A percentile compares a stretch with the other conserved stretches of the same genome.
Conservation (phyloP, 371 early-diverging fungal species). For the Mucor piriformis region DNA sequence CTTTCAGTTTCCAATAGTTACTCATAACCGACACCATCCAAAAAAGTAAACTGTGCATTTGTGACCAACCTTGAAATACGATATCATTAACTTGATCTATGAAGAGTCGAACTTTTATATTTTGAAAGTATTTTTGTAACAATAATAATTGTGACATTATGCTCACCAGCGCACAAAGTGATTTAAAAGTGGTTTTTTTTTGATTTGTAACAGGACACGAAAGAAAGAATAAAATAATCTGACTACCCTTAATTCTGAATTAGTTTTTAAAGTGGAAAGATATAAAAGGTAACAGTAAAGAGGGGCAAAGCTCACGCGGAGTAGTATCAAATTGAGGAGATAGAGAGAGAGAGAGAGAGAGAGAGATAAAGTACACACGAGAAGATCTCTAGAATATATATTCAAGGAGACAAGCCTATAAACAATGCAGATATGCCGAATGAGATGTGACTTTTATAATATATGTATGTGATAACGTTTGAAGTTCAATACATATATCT, state of each 20-base stretch:
- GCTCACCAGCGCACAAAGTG: constrained; percentile 12
- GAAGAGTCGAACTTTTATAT: neutral
- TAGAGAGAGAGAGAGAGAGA: neutral
- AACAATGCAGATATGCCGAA: constrained; percentile 4
- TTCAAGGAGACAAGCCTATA: constrained; percentile 1
- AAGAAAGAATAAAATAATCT: too few species aligned
- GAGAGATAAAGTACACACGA: neutral
- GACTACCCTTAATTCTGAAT: too few species aligned
- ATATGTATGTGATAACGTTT: neutral
- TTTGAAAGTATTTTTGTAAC: neutral
- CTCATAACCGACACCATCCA: constrained; percentile 24
- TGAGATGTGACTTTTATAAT: neutral
- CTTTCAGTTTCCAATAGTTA: constrained; percentile 14
- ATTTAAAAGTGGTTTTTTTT: neutral
- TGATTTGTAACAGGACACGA: too few species aligned
- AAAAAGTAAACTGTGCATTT: constrained; percentile 33
- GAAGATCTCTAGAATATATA: neutral
- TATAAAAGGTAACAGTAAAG: neutral
- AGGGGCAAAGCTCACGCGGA: neutral
- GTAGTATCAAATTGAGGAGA: neutral
- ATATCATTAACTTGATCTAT: constrained; percentile 9
- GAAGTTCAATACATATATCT: neutral
- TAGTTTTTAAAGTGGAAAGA: neutral
- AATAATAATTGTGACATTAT: constrained; percentile 8
- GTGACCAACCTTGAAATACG: constrained; percentile 32